Evolutionary conservation across 2,329 filamentous ascomycete species (phyloP), one percentile per base, ranked within the genome.

Genomic region (Laburnicola sp.): DNA sequence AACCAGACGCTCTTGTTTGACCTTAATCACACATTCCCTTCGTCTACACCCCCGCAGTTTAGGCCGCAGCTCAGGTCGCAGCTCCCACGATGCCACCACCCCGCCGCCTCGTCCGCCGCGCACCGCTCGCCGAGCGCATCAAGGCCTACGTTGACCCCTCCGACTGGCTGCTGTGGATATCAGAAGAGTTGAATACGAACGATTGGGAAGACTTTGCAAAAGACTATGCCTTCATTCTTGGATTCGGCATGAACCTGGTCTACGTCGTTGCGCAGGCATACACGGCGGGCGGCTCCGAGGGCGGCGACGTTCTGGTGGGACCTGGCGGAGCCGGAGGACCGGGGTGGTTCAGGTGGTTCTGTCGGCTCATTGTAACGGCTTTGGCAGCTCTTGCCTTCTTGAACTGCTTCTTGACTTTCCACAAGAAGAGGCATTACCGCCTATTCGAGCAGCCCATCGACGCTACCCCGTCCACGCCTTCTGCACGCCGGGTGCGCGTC

Each of bases 391-490:
- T 89, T 38, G 91, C 90, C n/a, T 68, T 82, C 34, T 68, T 82
- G 26, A 99, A 99, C 74, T 86, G 91, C 3, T 79, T 87, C 65
- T 93, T 92, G 73, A 89, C 91, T 26, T 88, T 96, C 70, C 83
- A 82, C 48, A 86, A 91, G 62, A 90, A 86, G 65, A 87, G 91
- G 53, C 85, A 89, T 64, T 99, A 99, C 76, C 86, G 94, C 59
- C 80, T 99, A 27, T 99, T 99, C 73, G 91, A 96, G 74, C 86
- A 85, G 56, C 85, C 87, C 32, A 87, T 97, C 56, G 91, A 97
- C 50, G 79, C 82, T 43, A 76, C 83, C 23, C 87, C 88, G 3
- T 80, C 83, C 21, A 97, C 94, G 0, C 88, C 91, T 1, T 97
- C 91, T 6, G 94, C 91, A 4, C 88, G 86, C 55, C 86, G 94